Evolutionary conservation across 441 rosid genomes (phyloP), one percentile per base, ranked within the genome.

Genomic region (Brassica balearica): DNA sequence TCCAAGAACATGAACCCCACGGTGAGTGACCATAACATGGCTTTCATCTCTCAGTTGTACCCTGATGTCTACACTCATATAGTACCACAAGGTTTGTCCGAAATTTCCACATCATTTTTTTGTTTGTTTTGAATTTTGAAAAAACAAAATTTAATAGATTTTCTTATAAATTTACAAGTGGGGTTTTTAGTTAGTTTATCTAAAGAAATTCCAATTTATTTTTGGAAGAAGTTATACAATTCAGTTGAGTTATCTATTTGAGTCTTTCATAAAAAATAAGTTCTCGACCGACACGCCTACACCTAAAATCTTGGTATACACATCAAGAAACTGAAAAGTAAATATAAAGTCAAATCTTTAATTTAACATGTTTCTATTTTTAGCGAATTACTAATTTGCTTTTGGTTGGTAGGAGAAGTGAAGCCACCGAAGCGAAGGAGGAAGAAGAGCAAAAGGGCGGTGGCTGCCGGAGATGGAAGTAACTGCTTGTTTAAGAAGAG

Each of bases 1-100:
- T 43, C 63, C 23, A 73, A 71, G 56, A 72, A 65, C 77, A 81
- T 81, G 87, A 84, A 74, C 65, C 76, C 65, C 43, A 65, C 80
- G n/a, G 80, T 81, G 62, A 85, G 76, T 58, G 72, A 84, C 60
- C 86, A 87, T 43, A 84, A 80, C 51, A 79, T 87, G 87, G 79
- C 75, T 1, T 82, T 87, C 43, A 76, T 88, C 81, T 85, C 92
- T 68, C 90, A 90, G 17, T 64, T 88, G 22, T 88, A 84, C 77
- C 84, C 86, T 14, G 77, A 67, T 12, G 76, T 77, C 10, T 86
- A 75, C 84, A 20, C 88, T 8, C 85, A 76, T 74, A 73, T 82
- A 48, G 85, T 90, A 6, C 89, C 83, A 23, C 88, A 85, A 84
- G 97, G 97, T 89, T 65, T 72, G 84, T 62, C 36, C 51, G 0